Evolutionary conservation across 805 yeast species (phyloP).

Genomic region (Dipodascopsis uninucleata): DNA sequence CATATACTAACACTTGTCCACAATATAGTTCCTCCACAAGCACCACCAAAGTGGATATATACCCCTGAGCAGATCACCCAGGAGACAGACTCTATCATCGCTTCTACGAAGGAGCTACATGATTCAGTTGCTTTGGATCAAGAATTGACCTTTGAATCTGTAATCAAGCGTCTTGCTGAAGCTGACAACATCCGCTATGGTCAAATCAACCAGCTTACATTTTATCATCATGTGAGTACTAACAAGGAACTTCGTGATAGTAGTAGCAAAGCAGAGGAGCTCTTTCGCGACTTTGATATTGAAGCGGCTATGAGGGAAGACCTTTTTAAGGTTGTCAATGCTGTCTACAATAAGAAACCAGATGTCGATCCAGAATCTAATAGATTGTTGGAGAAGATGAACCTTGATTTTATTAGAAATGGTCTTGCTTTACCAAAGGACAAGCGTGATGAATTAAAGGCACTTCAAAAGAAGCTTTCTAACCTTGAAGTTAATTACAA

Average conservation of each 20-base stretch:
- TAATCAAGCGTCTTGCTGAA: slow-evolving; percentile 51
- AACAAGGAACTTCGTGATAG: slow-evolving; percentile 67
- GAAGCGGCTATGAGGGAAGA: slow-evolving; percentile 66
- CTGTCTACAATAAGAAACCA: slow-evolving; percentile 43
- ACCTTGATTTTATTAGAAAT: slow-evolving; percentile 56
- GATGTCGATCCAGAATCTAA: slow-evolving; percentile 51
- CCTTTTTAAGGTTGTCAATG: slow-evolving; percentile 56
- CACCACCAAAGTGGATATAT: slow-evolving; percentile 55
- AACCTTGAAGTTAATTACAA: slow-evolving; percentile 53
- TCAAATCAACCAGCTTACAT: slow-evolving; percentile 51
- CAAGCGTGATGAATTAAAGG: slow-evolving; percentile 53
- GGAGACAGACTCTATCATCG: slow-evolving; percentile 46
- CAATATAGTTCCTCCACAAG: slow-evolving; percentile 36
- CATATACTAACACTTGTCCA: not conserved
- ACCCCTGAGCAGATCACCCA: slow-evolving; percentile 49
- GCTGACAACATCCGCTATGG: slow-evolving; percentile 50
- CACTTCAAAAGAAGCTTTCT: slow-evolving; percentile 58
- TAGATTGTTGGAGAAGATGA: slow-evolving; percentile 55
- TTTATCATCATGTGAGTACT: slow-evolving; percentile 69
- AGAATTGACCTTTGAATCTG: slow-evolving; percentile 53
- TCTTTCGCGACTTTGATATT: slow-evolving; percentile 46
- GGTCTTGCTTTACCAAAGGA: slow-evolving; percentile 63
- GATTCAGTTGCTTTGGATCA: slow-evolving; percentile 51
- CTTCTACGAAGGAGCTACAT: slow-evolving; percentile 44
- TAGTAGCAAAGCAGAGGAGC: slow-evolving; percentile 58